Evolutionary conservation across 2,329 filamentous ascomycete species (phyloP).

Genomic region (Aureobasidium sp.): DNA sequence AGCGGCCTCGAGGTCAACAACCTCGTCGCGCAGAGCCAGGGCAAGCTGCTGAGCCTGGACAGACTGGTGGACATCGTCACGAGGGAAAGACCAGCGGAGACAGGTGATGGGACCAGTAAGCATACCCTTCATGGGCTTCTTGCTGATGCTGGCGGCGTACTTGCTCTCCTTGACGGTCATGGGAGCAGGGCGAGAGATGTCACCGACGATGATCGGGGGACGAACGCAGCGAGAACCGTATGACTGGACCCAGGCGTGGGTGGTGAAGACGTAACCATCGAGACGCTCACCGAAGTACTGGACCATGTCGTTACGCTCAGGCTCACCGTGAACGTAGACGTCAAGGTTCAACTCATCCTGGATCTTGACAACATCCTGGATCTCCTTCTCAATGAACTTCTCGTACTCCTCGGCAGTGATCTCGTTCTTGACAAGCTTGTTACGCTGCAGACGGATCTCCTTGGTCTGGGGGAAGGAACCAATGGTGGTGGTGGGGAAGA

Average conservation of each 20-base stretch:
- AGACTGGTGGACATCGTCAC: slow-evolving; percentile 98
- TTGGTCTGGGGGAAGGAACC: slow-evolving; percentile 99
- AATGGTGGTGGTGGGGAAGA: slow-evolving; percentile 99
- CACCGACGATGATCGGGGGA: slow-evolving; percentile 96
- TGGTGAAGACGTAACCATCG: slow-evolving; percentile 96
- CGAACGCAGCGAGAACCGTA: slow-evolving; percentile 98
- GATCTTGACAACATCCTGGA: slow-evolving; percentile 86
- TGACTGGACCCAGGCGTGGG: slow-evolving; percentile 96
- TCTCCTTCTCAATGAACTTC: slow-evolving; percentile 99
- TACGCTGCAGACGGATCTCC: slow-evolving; percentile 93
- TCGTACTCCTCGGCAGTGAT: slow-evolving; percentile 91
- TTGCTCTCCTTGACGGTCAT: slow-evolving; percentile 99
- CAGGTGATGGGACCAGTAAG: slow-evolving; percentile 98
- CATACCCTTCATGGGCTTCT: slow-evolving; percentile 99
- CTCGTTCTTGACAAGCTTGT: slow-evolving; percentile 98
- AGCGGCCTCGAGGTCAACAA: slow-evolving; percentile 93
- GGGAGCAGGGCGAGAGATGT: slow-evolving; percentile 90
- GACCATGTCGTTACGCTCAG: slow-evolving; percentile 99
- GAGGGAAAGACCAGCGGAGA: slow-evolving; percentile 98
- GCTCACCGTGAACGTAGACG: slow-evolving; percentile 96
- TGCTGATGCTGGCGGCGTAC: slow-evolving; percentile 91
- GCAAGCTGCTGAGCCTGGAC: slow-evolving; percentile 98
- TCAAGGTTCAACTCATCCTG: slow-evolving; percentile 97
- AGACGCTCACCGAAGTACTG: slow-evolving; percentile 99
- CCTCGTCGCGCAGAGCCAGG: slow-evolving; percentile 96